phyloP scores from a whole-genome alignment of 2,329 filamentous ascomycete species.

The Chrysoporthe cubensis region DNA sequence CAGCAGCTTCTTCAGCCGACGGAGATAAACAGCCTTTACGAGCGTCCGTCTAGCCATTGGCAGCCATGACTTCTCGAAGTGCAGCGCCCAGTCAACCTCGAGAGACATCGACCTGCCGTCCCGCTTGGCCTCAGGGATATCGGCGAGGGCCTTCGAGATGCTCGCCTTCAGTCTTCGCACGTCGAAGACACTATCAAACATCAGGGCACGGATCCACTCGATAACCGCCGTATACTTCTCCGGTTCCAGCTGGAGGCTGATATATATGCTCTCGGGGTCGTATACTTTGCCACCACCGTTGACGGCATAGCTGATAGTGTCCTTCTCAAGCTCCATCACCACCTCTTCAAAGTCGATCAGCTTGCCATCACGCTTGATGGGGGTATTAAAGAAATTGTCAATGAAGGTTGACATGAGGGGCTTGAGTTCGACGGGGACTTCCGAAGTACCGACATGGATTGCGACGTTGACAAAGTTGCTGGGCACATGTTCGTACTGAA shows the following conservation, averaged over 20 bases:
- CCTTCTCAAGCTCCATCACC: constrained; percentile 85
- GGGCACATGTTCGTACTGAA: constrained; percentile 95
- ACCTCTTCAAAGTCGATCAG: constrained; percentile 88
- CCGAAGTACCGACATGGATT: constrained; percentile 77
- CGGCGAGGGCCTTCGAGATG: constrained; percentile 81
- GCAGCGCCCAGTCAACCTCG: constrained; percentile 75
- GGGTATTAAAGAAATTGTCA: constrained; percentile 94
- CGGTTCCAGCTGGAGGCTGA: constrained; percentile 84
- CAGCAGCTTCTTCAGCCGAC: constrained; percentile 80
- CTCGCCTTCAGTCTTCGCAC: constrained; percentile 64
- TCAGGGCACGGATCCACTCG: constrained; percentile 81
- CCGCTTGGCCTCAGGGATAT: constrained; percentile 90
- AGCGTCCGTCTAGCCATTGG: constrained; percentile 79
- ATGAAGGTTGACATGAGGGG: constrained; percentile 84
- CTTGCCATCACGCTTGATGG: constrained; percentile 76
- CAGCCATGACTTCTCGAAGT: constrained; percentile 77
- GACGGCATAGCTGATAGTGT: constrained; percentile 84
- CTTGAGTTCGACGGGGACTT: constrained; percentile 79
- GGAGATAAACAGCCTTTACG: constrained; percentile 85
- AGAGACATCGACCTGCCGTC: constrained; percentile 72
- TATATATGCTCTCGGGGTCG: constrained; percentile 79
- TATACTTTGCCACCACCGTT: constrained; percentile 69
- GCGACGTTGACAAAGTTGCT: constrained; percentile 91
- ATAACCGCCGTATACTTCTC: constrained; percentile 85
- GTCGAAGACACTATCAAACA: constrained; percentile 90